phyloP scores from a whole-genome alignment of 1,139 yeast species.

The Nakaseomyces sp. region DNA sequence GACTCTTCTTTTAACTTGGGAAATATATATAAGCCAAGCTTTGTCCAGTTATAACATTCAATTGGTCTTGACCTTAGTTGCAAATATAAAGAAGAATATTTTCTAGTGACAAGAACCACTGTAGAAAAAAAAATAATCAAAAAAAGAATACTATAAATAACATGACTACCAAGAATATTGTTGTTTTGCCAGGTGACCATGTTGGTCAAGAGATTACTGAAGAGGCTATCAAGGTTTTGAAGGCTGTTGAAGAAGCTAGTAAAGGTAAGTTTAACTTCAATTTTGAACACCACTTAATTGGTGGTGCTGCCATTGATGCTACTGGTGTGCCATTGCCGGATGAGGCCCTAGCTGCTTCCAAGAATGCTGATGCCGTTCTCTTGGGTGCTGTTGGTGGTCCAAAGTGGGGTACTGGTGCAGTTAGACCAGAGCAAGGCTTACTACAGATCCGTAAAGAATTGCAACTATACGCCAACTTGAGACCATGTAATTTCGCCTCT shows the following conservation, averaged over 20 bases:
- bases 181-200: slow-evolving; percentile 92
- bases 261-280: slow-evolving; percentile 62
- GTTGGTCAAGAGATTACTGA: slow-evolving; percentile 84
- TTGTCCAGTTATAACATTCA: too few relatives aligned
- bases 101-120: too few relatives aligned
- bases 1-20: too few relatives aligned
- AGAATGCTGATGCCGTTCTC: slow-evolving; percentile 82
- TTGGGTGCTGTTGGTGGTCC: slow-evolving; percentile 99
- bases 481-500: slow-evolving; percentile 94
- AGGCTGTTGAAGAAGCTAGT: slow-evolving; percentile 54
- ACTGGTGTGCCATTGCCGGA: slow-evolving; percentile 91
- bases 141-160: neutral
- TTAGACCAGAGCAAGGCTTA: slow-evolving; percentile 96
- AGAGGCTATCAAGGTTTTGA: slow-evolving; percentile 86
- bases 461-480: slow-evolving; percentile 85
- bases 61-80: too few relatives aligned
- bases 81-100: too few relatives aligned
- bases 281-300: slow-evolving; percentile 77
- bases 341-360: slow-evolving; percentile 76
- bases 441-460: slow-evolving; percentile 89
- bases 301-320: slow-evolving; percentile 98
- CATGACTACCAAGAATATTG: slow-evolving; percentile 50
- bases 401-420: slow-evolving; percentile 85
- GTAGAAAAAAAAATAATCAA: neutral
- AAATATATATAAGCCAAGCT: too few relatives aligned